Evolutionary conservation across 2,329 filamentous ascomycete species (phyloP).

Genomic region (Nemania sp.): DNA sequence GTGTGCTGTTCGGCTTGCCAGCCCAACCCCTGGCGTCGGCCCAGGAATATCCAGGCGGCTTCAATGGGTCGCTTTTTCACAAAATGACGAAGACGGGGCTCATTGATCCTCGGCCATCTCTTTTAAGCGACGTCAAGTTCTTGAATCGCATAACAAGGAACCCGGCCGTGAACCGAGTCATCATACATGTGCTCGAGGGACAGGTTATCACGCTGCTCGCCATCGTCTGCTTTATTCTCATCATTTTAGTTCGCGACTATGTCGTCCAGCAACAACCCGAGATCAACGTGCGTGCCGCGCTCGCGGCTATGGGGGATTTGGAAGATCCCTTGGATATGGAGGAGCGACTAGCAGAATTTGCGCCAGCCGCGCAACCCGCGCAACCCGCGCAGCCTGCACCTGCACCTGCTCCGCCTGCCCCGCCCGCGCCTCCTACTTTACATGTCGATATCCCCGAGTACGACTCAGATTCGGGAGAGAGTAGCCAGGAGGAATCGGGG

Average conservation of each 20-base stretch:
- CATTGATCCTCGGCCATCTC: slow-evolving; percentile 43
- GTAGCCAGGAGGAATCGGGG: slow-evolving; percentile 28
- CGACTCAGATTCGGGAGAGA: slow-evolving; percentile 16
- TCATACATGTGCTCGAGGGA: slow-evolving; percentile 86
- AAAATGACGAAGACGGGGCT: slow-evolving; percentile 26
- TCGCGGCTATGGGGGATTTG: slow-evolving; percentile 55
- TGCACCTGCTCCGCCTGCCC: not conserved
- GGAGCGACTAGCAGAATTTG: too few relatives aligned
- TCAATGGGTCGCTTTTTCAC: slow-evolving; percentile 34
- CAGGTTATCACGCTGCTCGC: slow-evolving; percentile 92
- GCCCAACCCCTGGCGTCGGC: slow-evolving; percentile 22
- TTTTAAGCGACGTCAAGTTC: slow-evolving; percentile 62
- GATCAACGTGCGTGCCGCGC: slow-evolving; percentile 76
- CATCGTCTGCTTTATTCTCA: slow-evolving; percentile 92
- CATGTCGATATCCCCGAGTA: slow-evolving; percentile 22
- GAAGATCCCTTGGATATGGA: slow-evolving; percentile 44
- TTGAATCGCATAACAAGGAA: slow-evolving; percentile 69
- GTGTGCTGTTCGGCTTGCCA: slow-evolving; percentile 36
- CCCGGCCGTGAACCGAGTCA: slow-evolving; percentile 72
- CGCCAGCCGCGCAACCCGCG: slow-evolving; percentile 14
- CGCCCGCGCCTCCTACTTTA: slow-evolving; percentile 21
- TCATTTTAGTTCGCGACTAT: slow-evolving; percentile 96
- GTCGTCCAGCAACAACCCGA: slow-evolving; percentile 97
- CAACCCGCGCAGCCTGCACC: not conserved
- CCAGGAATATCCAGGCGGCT: slow-evolving; percentile 26